Evolutionary conservation across 768 basidiomycete species (phyloP).

Genomic region (Pulveroboletus ravenelii): DNA sequence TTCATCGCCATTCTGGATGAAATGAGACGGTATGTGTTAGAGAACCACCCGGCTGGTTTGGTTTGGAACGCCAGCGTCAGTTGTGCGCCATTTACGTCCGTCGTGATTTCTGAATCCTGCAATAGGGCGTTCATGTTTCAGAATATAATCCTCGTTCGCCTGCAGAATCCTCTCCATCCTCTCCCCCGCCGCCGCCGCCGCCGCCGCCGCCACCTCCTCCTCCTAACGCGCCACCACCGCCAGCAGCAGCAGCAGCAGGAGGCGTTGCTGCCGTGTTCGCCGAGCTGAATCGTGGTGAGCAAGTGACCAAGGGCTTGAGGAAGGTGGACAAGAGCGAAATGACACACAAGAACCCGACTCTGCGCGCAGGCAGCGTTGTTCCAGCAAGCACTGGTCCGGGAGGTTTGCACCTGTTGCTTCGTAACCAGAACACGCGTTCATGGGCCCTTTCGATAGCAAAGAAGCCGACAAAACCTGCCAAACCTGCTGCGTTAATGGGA

Average conservation of each 20-base stretch:
- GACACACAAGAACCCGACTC: slow-evolving; percentile 96
- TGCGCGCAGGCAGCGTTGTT: slow-evolving; percentile 55
- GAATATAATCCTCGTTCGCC: slow-evolving; percentile 43
- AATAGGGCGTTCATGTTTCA: slow-evolving; percentile 53
- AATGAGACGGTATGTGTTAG: slow-evolving; percentile 75
- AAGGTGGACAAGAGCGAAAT: slow-evolving; percentile 96
- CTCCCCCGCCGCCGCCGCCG: slow-evolving; percentile 44
- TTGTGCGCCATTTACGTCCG: not conserved
- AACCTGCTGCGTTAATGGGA: slow-evolving; percentile 75
- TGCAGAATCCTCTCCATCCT: slow-evolving; percentile 31
- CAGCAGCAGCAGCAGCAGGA: slow-evolving; percentile 41
- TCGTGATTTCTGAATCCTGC: not conserved
- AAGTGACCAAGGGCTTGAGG: slow-evolving; percentile 83
- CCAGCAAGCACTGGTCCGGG: slow-evolving; percentile 38
- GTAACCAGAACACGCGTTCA: not conserved
- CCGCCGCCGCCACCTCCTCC: slow-evolving; percentile 56
- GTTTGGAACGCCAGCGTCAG: slow-evolving; percentile 82
- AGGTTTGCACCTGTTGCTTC: slow-evolving; percentile 26
- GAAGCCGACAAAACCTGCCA: slow-evolving; percentile 76
- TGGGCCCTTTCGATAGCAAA: slow-evolving; percentile 35
- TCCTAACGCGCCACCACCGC: slow-evolving; percentile 35
- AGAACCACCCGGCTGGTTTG: slow-evolving; percentile 82
- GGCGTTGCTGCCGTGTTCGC: slow-evolving; percentile 83
- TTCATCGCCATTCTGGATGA: slow-evolving; percentile 71
- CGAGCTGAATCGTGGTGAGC: slow-evolving; percentile 82